Evolutionary conservation across 1,139 yeast genomes (phyloP), one percentile per base, ranked within the genome.

Genomic region (Arxiozyma telluris): DNA sequence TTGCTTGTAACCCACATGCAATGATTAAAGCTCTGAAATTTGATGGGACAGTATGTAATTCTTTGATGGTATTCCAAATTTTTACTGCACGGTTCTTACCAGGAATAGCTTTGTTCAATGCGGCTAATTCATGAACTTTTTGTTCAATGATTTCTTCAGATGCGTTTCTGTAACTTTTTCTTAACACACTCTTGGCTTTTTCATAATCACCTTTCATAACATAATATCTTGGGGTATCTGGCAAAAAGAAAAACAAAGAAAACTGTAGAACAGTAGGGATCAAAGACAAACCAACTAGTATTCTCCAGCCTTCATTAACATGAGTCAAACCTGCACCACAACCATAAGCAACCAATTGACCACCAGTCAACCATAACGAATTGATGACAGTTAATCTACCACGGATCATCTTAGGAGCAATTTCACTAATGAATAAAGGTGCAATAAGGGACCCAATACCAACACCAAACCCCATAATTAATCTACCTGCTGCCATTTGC

Each of bases 401-500:
- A 68, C 98, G 79, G 69, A 87, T 89, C 68, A 83, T 81, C 20
- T 96, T 82, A 22, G 98, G 98, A 1, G 97, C 95, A 66, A 91
- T 79, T 71, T 91, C 98, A 54, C 91, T 79, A 61, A 91, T 87
- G 78, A 88, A 90, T 56, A 91, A 75, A 1, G 98, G 98, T 20
- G 97, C 88, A 54, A 89, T 84, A 53, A 91, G 76, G 3, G 96
- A 88, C 0, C 97, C 98, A 56, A 88, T 80, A 59, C 98, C 98
- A 27, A 91, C 97, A 61, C 96, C 98, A 73, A 87, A 86, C 23
- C 98, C 98, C 83, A 91, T 87, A 51, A 91, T 75, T 62, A 91
- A 85, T 68, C 98, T 79, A 44, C 98, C 98, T 11, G 74, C 83
- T 61, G 88, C 84, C 97, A 93, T 91, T 47, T 87, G 83, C 96